Evolutionary conservation across 192 early-diverging fungal species (phyloP), one percentile per base, ranked within the genome.

Genomic region (Coemansia reversa): DNA sequence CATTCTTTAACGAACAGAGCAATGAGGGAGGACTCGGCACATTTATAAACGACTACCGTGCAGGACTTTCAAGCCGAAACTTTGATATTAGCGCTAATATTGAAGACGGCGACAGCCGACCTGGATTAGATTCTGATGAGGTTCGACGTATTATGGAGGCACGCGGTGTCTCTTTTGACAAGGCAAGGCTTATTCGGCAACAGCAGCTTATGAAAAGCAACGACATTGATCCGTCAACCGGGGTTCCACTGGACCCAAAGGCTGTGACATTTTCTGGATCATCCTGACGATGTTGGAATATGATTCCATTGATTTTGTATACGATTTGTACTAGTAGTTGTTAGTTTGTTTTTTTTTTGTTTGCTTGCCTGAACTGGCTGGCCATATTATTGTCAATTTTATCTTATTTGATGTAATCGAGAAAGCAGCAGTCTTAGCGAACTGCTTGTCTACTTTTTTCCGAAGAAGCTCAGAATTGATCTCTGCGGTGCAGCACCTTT

Each of bases 61-160:
- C 65, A 5, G 79, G 79, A 1, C 62, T 81, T 19, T 64, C 56
- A 48, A 81, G 79, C 70, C 55, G 53, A 11, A 75, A 72, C 74
- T 81, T 81, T 76, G 79, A 81, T 61, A 66, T 81, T 50, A 52
- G 59, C 33, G 69, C 65, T 8, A 81, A 81, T 49, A 81, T 81
- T 22, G 67, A 64, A 4, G 69, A 25, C 32, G 74, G 67, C 32
- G 79, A 81, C 45, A 61, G 33, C 39, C 58, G 79, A 25, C 79
- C 79, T 2, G 79, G 79, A 11, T 54, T 81, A 39, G 79, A 81
- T 48, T 72, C 74, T 25, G 74, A 75, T 1, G 74, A 75, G 53
- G 70, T 81, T n/a, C 63, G 66, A 16, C 60, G 55, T 19, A 81
- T 81, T 32, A 81, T 81, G 79, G 74, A 72, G 53, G 24, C 60